Percentiles rank a stretch among this genome's conserved stretches.
Evolutionary conservation across 805 yeast species (phyloP).

Genomic region (Yarrowia phangngaensis): DNA sequence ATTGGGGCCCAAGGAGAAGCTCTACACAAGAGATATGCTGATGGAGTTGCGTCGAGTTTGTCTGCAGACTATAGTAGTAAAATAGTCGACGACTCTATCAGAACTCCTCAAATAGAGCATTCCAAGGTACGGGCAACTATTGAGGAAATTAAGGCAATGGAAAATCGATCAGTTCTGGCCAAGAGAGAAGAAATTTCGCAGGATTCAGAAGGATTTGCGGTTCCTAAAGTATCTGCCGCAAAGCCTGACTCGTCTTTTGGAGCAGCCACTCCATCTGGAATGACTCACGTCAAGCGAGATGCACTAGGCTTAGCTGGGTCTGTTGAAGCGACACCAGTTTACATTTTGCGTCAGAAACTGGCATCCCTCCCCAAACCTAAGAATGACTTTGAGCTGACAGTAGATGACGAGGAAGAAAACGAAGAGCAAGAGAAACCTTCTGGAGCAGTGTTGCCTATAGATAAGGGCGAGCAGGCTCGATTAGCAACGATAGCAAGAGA

Average conservation of each 20-base stretch:
- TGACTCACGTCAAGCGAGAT: constrained; percentile 28
- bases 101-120: constrained; percentile 36
- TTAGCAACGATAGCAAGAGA: constrained; percentile 29
- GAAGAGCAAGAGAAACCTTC: constrained; percentile 28
- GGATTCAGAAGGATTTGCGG: constrained; percentile 3
- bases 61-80: constrained; percentile 29
- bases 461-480: constrained; percentile 37
- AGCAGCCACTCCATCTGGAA: constrained; percentile 29
- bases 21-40: constrained; percentile 31
- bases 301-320: constrained; percentile 30
- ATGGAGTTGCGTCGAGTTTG: constrained; percentile 28
- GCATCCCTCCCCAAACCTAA: constrained; percentile 42
- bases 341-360: constrained; percentile 28
- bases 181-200: constrained; percentile 27
- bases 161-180: constrained; percentile 41
- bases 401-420: constrained; percentile 39
- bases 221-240: neutral
- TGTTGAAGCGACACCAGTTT: constrained; percentile 31
- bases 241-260: constrained; percentile 15
- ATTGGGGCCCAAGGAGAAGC: constrained; percentile 33
- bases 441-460: constrained; percentile 31
- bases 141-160: constrained; percentile 40
- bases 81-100: constrained; percentile 28
- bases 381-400: constrained; percentile 39
- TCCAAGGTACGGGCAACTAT: constrained; percentile 40